A percentile compares a stretch with the other conserved stretches of the same genome.
Conservation (phyloP, 129 eudicot species). For the Tagetes erecta region DNA sequence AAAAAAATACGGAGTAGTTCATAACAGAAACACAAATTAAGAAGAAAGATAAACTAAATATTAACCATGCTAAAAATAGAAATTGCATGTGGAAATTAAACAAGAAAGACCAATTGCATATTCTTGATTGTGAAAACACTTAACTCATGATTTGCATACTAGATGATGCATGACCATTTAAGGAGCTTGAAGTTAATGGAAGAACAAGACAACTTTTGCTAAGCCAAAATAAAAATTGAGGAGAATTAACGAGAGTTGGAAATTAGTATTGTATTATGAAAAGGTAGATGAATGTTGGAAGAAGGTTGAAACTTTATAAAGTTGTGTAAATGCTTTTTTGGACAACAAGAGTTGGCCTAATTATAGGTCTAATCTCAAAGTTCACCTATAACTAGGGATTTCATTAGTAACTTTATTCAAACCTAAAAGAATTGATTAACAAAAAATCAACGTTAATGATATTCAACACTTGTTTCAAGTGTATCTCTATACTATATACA, state of each 20-base stretch:
- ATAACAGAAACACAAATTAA: neutral
- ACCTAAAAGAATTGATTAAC: no score
- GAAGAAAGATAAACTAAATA: neutral
- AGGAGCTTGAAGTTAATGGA: neutral
- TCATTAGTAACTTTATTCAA: no score
- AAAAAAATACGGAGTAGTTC: neutral
- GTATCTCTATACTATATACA: no score
- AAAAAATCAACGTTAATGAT: no score
- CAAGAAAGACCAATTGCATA: neutral
- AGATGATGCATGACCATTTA: no score
- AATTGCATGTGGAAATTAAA: neutral
- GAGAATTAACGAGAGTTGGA: neutral
- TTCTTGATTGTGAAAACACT: no score
- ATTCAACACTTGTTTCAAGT: no score
- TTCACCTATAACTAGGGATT: no score
- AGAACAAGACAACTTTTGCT: neutral
- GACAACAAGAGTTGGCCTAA: constrained; percentile 5
- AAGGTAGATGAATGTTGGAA: constrained; percentile 7
- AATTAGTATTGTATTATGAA: constrained; percentile 1
- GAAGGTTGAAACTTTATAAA: constrained; percentile 1
- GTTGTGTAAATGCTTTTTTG: neutral
- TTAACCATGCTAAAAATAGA: neutral
- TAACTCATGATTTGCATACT: no score
- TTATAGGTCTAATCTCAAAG: no score
- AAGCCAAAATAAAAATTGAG: neutral